Evolutionary conservation across 2,329 filamentous ascomycete genomes (phyloP).

Genomic region (Tolypocladium ovalisporum): DNA sequence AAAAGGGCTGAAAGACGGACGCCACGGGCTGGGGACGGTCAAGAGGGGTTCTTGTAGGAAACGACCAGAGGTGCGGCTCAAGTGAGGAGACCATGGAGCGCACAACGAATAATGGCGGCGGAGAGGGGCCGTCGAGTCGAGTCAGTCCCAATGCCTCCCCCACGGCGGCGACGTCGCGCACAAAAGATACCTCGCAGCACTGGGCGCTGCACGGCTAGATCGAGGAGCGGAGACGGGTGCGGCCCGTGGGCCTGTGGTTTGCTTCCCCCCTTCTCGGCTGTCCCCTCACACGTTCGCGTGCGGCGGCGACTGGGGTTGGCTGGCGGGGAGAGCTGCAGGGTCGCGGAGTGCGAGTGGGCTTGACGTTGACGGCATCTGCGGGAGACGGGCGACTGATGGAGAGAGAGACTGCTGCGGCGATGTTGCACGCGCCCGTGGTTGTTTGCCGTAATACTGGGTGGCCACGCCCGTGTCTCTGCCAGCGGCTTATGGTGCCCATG

Average conservation of each 20-base stretch:
- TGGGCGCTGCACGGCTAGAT: not conserved
- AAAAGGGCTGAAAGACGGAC: not conserved
- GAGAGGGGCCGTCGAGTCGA: not conserved
- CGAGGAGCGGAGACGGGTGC: not conserved
- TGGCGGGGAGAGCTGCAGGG: constrained; percentile 6
- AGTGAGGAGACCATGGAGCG: not conserved
- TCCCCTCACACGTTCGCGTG: constrained; percentile 3
- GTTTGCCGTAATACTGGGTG: not conserved
- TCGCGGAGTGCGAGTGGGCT: constrained; percentile 7
- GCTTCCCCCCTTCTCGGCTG: constrained; percentile 1
- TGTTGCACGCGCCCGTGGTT: not conserved
- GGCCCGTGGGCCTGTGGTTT: constrained; percentile 1
- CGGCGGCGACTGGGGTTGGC: constrained; percentile 3
- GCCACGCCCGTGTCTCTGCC: not conserved
- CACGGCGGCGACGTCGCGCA: not conserved
- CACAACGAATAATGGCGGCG: not conserved
- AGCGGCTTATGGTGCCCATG: not conserved
- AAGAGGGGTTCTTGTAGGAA: constrained; percentile 6
- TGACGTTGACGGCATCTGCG: constrained; percentile 6
- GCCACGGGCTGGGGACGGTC: constrained; percentile 1
- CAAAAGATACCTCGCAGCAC: not conserved
- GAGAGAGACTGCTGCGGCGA: not conserved
- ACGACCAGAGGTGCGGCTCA: constrained; percentile 4
- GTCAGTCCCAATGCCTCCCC: not conserved
- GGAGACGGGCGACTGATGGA: not conserved